Evolutionary conservation across 164 flowering plant genomes (phyloP).

Genomic region (Magnolia changhungtana): DNA sequence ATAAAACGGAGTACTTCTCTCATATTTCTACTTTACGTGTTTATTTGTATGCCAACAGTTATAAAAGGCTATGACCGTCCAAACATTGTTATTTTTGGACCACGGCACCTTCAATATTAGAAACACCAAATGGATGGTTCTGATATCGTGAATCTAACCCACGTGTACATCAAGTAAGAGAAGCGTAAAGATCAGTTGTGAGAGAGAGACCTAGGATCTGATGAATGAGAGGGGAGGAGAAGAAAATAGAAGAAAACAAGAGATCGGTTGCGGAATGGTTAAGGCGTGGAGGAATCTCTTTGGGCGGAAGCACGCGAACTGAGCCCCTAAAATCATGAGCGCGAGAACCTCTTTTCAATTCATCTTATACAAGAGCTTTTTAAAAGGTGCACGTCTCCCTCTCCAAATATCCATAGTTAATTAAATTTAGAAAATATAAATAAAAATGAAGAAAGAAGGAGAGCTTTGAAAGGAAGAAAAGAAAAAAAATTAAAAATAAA

Average conservation of each 20-base stretch:
- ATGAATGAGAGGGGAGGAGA: background rate
- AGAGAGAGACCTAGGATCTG: conserved; percentile 12
- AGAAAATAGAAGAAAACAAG: background rate
- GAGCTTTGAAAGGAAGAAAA: conserved; percentile 8
- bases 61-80: too few relatives aligned
- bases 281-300: conserved; percentile 55
- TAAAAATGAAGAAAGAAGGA: background rate
- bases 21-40: too few relatives aligned
- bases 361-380: background rate
- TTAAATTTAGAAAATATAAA: background rate
- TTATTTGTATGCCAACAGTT: too few relatives aligned
- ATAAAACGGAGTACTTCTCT: too few relatives aligned
- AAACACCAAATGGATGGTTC: background rate
- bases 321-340: conserved; percentile 47
- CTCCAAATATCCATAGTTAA: too few relatives aligned
- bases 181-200: background rate
- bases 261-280: background rate
- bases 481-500: background rate
- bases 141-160: background rate
- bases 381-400: background rate
- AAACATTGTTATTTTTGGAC: too few relatives aligned
- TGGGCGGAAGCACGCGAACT: conserved; percentile 56
- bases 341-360: conserved; percentile 3
- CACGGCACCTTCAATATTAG: too few relatives aligned
- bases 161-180: background rate